Conservation (phyloP, 768 basidiomycete species). For the Nidularia pulvinata region DNA sequence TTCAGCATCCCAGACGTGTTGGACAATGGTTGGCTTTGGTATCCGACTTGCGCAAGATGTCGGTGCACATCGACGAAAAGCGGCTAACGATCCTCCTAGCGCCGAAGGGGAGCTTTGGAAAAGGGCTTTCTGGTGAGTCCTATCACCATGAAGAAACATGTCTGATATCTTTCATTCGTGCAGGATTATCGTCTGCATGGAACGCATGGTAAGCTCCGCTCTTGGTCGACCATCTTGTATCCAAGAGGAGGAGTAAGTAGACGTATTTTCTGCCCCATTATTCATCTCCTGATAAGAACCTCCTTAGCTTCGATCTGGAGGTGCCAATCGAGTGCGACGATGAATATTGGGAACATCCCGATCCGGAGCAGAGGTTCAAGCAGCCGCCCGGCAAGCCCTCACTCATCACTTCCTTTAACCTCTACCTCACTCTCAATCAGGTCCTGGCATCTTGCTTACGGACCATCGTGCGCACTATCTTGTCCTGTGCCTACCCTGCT, state of each 20-base stretch:
- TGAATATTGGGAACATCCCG: conserved; percentile 71
- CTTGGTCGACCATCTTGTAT: conserved; percentile 78
- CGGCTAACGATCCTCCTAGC: conserved; percentile 26
- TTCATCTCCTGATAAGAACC: not conserved
- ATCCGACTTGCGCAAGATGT: conserved; percentile 79
- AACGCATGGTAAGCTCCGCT: conserved; percentile 46
- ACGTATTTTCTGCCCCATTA: not conserved
- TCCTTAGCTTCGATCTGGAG: conserved; percentile 70
- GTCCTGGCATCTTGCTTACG: conserved; percentile 66
- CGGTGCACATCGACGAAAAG: conserved; percentile 61
- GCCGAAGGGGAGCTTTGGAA: conserved; percentile 77
- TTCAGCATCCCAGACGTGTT: conserved; percentile 61
- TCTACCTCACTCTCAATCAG: conserved; percentile 57
- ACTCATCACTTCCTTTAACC: conserved; percentile 51
- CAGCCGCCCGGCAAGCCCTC: conserved; percentile 70
- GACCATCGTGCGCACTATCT: conserved; percentile 49
- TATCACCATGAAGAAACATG: not conserved
- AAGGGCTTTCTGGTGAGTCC: conserved; percentile 57
- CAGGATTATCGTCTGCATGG: conserved; percentile 57
- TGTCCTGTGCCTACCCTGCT: not conserved
- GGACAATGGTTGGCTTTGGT: conserved; percentile 72
- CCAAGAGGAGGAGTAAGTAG: conserved; percentile 73
- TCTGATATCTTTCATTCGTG: not conserved
- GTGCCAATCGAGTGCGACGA: conserved; percentile 66
- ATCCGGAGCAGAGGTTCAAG: conserved; percentile 59